Conservation (phyloP, 352 stramenopile species). For the Phytophthora boehmeriae region DNA sequence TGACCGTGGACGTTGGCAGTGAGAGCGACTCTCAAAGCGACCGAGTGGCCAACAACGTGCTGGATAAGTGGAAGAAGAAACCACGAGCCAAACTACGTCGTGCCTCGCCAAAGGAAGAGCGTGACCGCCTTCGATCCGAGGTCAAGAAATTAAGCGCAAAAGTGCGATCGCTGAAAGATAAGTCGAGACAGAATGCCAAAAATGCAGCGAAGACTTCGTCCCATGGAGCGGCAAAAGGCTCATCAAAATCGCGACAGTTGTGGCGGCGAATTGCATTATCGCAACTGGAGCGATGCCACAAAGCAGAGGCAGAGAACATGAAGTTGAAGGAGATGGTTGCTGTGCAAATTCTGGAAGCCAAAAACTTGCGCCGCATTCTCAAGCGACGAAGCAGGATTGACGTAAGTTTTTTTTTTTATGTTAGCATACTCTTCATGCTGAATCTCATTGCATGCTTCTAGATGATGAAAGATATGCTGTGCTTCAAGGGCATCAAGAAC, state of each 20-base stretch:
- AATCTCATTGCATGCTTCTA: no score
- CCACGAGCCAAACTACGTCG: neutral
- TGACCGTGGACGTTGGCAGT: neutral
- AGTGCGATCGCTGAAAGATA: no score
- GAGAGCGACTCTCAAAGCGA: no score
- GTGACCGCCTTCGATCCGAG: neutral
- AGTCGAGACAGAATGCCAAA: no score
- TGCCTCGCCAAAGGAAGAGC: neutral
- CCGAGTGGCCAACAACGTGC: no score
- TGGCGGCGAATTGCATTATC: slow-evolving; percentile 10
- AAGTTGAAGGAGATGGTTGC: slow-evolving; percentile 6
- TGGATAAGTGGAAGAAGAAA: neutral
- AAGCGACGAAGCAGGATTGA: slow-evolving; percentile 4
- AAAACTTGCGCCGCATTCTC: slow-evolving; percentile 13
- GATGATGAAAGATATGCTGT: neutral
- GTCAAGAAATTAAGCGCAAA: neutral
- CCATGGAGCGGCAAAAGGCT: neutral
- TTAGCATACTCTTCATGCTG: no score
- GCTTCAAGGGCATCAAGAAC: neutral
- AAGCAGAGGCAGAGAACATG: slow-evolving; percentile 11
- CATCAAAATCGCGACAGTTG: neutral
- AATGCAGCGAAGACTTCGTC: no score
- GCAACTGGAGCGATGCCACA: slow-evolving; percentile 3
- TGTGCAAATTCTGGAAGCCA: slow-evolving; percentile 13
- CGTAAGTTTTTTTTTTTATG: neutral